Evolutionary conservation across 345 rosid genomes (phyloP).

Genomic region (Euphorbia pulcherrima): DNA sequence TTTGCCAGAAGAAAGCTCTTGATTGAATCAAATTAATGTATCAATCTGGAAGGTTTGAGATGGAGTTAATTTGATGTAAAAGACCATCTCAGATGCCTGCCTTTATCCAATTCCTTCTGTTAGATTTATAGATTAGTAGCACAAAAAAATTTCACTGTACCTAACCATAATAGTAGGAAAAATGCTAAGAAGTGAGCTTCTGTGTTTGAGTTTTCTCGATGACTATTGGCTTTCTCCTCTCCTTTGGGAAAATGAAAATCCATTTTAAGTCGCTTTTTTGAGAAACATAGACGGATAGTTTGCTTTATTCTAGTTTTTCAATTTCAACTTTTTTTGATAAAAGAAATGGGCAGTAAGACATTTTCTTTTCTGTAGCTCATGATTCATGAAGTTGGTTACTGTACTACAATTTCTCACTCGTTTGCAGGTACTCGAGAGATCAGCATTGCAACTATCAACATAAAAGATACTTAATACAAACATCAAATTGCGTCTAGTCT

Average conservation of each 20-base stretch:
- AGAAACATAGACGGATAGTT: too few relatives aligned
- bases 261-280: too few relatives aligned
- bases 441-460: constrained; percentile 86
- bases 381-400: not conserved
- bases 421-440: constrained; percentile 82
- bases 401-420: not conserved
- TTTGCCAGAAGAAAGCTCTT: constrained; percentile 71
- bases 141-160: not conserved
- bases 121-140: not conserved
- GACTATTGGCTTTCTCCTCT: not conserved
- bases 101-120: not conserved
- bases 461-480: too few relatives aligned
- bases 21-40: constrained; percentile 88
- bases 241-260: not conserved
- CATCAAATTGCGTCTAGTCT: too few relatives aligned
- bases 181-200: not conserved
- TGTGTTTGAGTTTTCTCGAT: not conserved
- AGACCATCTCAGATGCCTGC: constrained; percentile 58
- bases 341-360: not conserved
- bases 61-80: constrained; percentile 98
- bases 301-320: too few relatives aligned
- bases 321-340: too few relatives aligned
- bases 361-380: not conserved
- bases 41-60: constrained; percentile 83
- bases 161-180: too few relatives aligned